phyloP scores from a whole-genome alignment of 352 stramenopile species.

The Globisporangium cederbergense region DNA sequence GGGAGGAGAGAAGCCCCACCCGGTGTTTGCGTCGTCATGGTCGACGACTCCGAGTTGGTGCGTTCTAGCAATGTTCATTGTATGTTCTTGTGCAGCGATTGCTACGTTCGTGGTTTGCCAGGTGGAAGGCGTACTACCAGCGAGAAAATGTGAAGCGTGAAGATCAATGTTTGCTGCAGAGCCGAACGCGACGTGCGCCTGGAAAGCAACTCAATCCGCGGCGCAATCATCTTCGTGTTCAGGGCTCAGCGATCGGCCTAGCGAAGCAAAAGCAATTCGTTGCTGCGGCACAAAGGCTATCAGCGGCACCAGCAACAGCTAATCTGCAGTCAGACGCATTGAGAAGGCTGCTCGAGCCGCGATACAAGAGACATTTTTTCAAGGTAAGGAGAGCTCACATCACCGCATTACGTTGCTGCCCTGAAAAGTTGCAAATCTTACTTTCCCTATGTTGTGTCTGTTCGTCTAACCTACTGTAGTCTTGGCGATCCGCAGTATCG shows the following conservation, averaged over 20 bases:
- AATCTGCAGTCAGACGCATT: neutral
- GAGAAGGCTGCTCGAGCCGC: neutral
- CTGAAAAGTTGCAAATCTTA: neutral
- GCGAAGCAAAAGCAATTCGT: neutral
- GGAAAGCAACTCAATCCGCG: neutral
- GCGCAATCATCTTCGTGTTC: slow-evolving; percentile 2
- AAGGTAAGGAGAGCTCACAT: neutral
- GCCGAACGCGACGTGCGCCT: neutral
- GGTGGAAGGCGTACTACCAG: neutral
- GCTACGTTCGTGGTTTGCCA: neutral
- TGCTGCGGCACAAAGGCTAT: neutral
- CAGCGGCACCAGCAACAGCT: neutral
- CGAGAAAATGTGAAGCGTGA: neutral
- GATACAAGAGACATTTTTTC: slow-evolving; percentile 3
- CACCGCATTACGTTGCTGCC: too few species aligned
- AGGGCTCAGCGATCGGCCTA: neutral
- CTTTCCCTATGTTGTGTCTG: neutral
- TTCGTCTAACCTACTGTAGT: neutral
- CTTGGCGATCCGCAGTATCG: neutral
- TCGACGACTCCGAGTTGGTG: too few species aligned
- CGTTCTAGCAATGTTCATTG: neutral
- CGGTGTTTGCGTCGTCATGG: neutral
- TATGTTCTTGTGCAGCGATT: neutral
- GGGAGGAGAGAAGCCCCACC: neutral
- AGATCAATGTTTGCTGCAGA: neutral